Percentiles rank a stretch among this genome's conserved stretches.
phyloP scores from a whole-genome alignment of 2,329 filamentous ascomycete genomes.

The Pseudocercospora fijiensis region DNA sequence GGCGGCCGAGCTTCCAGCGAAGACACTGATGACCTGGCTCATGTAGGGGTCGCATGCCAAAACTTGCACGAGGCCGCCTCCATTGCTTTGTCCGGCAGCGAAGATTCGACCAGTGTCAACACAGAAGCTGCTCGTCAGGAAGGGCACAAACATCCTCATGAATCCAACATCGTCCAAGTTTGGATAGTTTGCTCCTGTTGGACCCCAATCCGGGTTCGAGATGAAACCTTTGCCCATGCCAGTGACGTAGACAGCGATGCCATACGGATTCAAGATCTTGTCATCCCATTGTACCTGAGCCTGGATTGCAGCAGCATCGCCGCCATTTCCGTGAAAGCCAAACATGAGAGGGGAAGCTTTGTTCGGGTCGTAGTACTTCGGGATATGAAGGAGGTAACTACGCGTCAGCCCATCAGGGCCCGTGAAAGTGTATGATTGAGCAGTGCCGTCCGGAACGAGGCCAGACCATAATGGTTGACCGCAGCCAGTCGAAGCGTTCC shows the following conservation, averaged over 20 bases:
- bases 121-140: slow-evolving; percentile 45
- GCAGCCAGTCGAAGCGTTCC: slow-evolving; percentile 30
- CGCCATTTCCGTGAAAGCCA: slow-evolving; percentile 47
- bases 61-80: slow-evolving; percentile 50
- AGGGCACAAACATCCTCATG: slow-evolving; percentile 43
- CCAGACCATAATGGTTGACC: slow-evolving; percentile 26
- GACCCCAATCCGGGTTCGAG: slow-evolving; percentile 23
- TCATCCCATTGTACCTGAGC: slow-evolving; percentile 46
- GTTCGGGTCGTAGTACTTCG: slow-evolving; percentile 41
- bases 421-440: slow-evolving; percentile 21
- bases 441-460: slow-evolving; percentile 23
- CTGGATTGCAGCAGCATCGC: slow-evolving; percentile 41
- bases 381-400: slow-evolving; percentile 41
- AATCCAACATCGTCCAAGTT: slow-evolving; percentile 45
- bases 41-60: slow-evolving; percentile 49
- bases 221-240: slow-evolving; percentile 28
- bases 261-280: slow-evolving; percentile 43
- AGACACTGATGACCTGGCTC: slow-evolving; percentile 48
- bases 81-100: slow-evolving; percentile 54
- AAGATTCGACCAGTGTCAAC: slow-evolving; percentile 48
- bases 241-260: slow-evolving; percentile 47
- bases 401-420: slow-evolving; percentile 34
- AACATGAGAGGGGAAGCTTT: slow-evolving; percentile 45
- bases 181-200: slow-evolving; percentile 5
- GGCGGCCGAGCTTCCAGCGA: slow-evolving; percentile 49